These are phyloP conservation scores for Calocera cornea DNA, from an alignment of 768 basidiomycete species.

Conservation along the genomic window DNA sequence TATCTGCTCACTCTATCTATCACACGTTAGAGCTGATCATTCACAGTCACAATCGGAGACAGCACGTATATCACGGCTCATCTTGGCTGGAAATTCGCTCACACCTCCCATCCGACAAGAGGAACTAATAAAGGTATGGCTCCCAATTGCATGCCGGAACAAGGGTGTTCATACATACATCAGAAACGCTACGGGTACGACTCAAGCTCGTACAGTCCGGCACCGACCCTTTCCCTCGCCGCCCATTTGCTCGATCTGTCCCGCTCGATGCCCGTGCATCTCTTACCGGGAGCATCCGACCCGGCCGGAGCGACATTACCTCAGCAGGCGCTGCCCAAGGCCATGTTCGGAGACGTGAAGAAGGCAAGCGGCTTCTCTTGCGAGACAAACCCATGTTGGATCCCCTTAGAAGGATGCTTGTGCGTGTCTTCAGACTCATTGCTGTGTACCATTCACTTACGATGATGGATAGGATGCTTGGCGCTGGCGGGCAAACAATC, in stretches of 20 bases:
- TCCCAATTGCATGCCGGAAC: background rate
- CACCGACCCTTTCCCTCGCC: slow-evolving; percentile 60
- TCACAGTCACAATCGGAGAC: slow-evolving; percentile 44
- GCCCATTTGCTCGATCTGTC: slow-evolving; percentile 61
- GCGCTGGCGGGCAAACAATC: slow-evolving; percentile 84
- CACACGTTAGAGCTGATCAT: too few species aligned
- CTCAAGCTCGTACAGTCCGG: slow-evolving; percentile 49
- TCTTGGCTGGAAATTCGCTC: slow-evolving; percentile 84
- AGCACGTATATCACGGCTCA: slow-evolving; percentile 64
- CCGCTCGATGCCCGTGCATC: slow-evolving; percentile 65
- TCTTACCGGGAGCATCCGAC: slow-evolving; percentile 78
- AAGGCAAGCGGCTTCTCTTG: slow-evolving; percentile 50
- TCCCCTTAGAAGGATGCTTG: slow-evolving; percentile 43
- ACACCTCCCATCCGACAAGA: slow-evolving; percentile 32
- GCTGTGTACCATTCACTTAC: background rate
- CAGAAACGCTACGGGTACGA: slow-evolving; percentile 60
- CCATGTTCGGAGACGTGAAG: slow-evolving; percentile 63
- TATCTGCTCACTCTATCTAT: too few species aligned
- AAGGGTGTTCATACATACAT: background rate
- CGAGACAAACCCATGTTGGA: slow-evolving; percentile 83
- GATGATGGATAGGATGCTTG: slow-evolving; percentile 45
- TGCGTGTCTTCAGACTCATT: slow-evolving; percentile 21
- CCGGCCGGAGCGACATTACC: slow-evolving; percentile 82
- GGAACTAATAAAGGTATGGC: slow-evolving; percentile 18
- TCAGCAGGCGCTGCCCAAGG: slow-evolving; percentile 82